Evolutionary conservation across 2,329 filamentous ascomycete genomes (phyloP).

Genomic region (Cladosporium cucumerinum): DNA sequence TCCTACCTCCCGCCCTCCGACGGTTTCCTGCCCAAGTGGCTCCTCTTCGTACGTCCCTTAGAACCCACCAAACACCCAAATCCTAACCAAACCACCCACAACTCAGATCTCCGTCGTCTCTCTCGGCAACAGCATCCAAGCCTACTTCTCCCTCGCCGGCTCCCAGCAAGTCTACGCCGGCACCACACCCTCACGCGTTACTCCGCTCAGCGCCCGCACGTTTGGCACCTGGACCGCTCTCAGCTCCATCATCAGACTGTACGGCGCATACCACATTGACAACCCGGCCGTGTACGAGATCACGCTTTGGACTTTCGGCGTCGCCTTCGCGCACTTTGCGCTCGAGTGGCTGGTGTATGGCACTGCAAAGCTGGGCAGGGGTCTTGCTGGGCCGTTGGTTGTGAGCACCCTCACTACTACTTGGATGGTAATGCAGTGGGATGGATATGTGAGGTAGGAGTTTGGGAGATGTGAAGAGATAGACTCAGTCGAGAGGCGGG

Average conservation of each 20-base stretch:
- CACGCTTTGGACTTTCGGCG: conserved; percentile 74
- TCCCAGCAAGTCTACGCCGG: conserved; percentile 84
- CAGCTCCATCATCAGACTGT: conserved; percentile 71
- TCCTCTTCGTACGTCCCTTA: conserved; percentile 54
- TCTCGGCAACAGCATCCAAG: conserved; percentile 79
- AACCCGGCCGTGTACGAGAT: conserved; percentile 73
- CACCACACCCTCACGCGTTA: conserved; percentile 55
- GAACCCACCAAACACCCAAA: conserved; percentile 14
- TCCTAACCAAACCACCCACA: conserved; percentile 2
- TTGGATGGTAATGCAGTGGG: conserved; percentile 66
- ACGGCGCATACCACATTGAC: conserved; percentile 78
- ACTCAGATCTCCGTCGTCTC: conserved; percentile 75
- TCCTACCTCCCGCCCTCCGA: conserved; percentile 44
- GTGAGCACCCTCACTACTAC: conserved; percentile 54
- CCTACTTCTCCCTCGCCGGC: conserved; percentile 75
- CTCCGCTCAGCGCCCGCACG: conserved; percentile 70
- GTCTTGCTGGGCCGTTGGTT: conserved; percentile 57
- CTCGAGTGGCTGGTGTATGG: conserved; percentile 79
- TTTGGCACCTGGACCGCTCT: conserved; percentile 89
- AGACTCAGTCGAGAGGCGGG: no score
- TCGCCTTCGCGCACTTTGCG: conserved; percentile 74
- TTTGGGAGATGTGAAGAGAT: not conserved
- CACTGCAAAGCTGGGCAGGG: conserved; percentile 63
- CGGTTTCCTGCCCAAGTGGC: conserved; percentile 62
- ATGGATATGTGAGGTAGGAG: not conserved